phyloP scores from a whole-genome alignment of 2,329 filamentous ascomycete genomes.

The Sordariomycetes sp. region DNA sequence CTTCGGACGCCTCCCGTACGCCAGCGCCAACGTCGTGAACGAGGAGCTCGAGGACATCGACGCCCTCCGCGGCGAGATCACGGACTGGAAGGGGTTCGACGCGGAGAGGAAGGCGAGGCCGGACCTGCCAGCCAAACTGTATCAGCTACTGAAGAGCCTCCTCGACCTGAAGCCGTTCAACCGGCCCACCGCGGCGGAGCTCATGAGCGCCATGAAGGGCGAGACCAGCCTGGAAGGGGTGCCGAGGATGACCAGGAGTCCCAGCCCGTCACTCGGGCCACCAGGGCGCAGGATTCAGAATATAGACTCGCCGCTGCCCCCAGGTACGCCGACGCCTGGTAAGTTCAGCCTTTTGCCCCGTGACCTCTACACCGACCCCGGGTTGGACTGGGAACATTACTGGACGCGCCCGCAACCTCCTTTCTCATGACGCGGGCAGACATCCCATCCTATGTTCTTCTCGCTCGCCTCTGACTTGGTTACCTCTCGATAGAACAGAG shows the following conservation, averaged over 20 bases:
- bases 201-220: conserved; percentile 63
- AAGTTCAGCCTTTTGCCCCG: conserved; percentile 6
- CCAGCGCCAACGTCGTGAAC: conserved; percentile 67
- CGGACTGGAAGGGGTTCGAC: conserved; percentile 75
- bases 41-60: conserved; percentile 91
- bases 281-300: conserved; percentile 33
- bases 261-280: not conserved
- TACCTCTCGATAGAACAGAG: not conserved
- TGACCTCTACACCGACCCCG: not conserved
- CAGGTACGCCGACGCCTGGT: conserved; percentile 35
- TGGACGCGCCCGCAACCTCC: no score
- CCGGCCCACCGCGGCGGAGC: conserved; percentile 75
- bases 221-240: conserved; percentile 36
- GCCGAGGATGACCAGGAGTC: conserved; percentile 1
- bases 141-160: conserved; percentile 69
- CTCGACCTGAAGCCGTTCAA: conserved; percentile 65
- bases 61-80: conserved; percentile 71
- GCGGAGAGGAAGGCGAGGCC: conserved; percentile 61
- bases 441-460: not conserved
- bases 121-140: conserved; percentile 77
- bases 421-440: not conserved
- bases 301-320: conserved; percentile 37
- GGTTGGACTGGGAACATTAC: no score
- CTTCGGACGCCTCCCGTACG: conserved; percentile 79
- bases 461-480: not conserved